Base-by-base conservation (phyloP, 495 filamentous ascomycete species). In the Aspergillus kassunensis region DNA sequence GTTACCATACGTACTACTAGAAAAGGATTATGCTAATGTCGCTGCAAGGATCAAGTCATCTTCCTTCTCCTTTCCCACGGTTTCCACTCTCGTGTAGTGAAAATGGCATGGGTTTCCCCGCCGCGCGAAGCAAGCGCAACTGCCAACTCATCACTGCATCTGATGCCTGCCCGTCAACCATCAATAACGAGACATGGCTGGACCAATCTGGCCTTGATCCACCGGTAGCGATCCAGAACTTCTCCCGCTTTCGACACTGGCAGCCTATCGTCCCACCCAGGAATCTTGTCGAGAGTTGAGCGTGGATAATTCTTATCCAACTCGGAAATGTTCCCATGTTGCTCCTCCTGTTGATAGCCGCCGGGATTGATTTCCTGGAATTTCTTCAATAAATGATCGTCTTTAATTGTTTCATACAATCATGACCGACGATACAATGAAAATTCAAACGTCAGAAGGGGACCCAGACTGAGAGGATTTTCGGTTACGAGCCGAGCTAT, bases 121-220 rank as follows among this genome's bases (percentile, higher is more conserved):
- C 54, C 54, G 51, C 58, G 40, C 47, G 46, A 57, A 60, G 54
- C 69, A 68, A 67, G 42, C 60, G 58, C 58, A 80, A 80, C 67
- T 90, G 88, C 85, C 88, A 91, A 83, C 88, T 89, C 88, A 91
- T 89, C 86, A 85, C 71, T 88, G 85, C 88, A 85, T 89, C 78
- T 77, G 73, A 72, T 68, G 72, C 70, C 71, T 71, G 69, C 63
- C 69, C 65, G 68, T 65, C 64, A 72, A 69, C n/a, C 59, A 45
- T 51, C 40, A 37, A 60, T 53, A 54, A 57, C 51, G 29, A 41
- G 58, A 54, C 41, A 57, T 33, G 58, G 58, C 44, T 60, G 57
- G 57, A 55, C 65, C 63, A 66, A 60, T 53, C 60, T 56, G 44
- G 4, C 29, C 45, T 21, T 37, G 52, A 13, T 56, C 51, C 52